Evolutionary conservation across 176 grass and related monocot genomes (phyloP).

Genomic region (Lolium multiflorum): DNA sequence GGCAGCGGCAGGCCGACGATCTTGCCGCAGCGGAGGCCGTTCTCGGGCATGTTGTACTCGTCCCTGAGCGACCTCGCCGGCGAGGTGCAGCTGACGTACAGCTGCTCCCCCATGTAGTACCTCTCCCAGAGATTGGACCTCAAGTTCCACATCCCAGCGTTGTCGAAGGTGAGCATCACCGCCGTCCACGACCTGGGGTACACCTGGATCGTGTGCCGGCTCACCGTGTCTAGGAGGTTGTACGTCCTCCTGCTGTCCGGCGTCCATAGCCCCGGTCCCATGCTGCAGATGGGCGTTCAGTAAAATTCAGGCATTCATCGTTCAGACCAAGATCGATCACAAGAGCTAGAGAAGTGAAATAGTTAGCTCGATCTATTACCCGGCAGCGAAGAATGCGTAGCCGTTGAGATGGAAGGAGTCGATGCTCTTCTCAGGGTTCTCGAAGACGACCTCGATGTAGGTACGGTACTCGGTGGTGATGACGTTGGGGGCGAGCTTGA

Average conservation of each 20-base stretch:
- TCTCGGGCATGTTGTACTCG: slow-evolving; percentile 84
- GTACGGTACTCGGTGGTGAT: slow-evolving; percentile 71
- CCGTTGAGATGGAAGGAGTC: slow-evolving; percentile 80
- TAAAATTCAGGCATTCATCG: not conserved
- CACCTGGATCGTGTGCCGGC: slow-evolving; percentile 91
- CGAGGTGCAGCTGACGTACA: slow-evolving; percentile 83
- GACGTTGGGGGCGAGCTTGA: slow-evolving; percentile 67
- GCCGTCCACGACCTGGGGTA: slow-evolving; percentile 96
- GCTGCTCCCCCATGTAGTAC: slow-evolving; percentile 77
- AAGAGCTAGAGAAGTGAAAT: not conserved
- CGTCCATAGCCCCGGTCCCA: slow-evolving; percentile 80
- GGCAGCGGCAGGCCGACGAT: slow-evolving; percentile 74
- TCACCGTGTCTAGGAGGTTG: slow-evolving; percentile 94
- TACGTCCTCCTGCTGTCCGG: slow-evolving; percentile 51
- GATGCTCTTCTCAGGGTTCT: slow-evolving; percentile 88
- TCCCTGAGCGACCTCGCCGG: slow-evolving; percentile 83
- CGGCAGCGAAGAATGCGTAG: slow-evolving; percentile 89
- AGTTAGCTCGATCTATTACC: slow-evolving; percentile 41
- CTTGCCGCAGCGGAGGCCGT: slow-evolving; percentile 66
- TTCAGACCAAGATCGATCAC: not conserved
- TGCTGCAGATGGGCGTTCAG: slow-evolving; percentile 45
- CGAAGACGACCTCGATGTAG: slow-evolving; percentile 83
- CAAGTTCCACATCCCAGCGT: slow-evolving; percentile 95
- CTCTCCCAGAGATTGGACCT: slow-evolving; percentile 82
- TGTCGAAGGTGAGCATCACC: slow-evolving; percentile 93